Evolutionary conservation across 306 rosid genomes (phyloP).

Genomic region (Prunus campanulata): DNA sequence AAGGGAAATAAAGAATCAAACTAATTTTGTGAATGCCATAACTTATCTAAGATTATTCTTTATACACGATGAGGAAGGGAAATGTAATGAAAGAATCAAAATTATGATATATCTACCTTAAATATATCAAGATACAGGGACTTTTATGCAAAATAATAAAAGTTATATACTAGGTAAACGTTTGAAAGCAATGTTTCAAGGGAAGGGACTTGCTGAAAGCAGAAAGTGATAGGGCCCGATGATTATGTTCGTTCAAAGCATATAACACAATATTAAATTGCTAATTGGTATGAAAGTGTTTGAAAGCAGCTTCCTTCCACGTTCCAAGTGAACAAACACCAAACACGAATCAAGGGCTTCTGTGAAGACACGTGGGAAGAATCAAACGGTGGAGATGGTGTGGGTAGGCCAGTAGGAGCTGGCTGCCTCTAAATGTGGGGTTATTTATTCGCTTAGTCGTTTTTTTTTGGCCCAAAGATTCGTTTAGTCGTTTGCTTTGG

Average conservation of each 20-base stretch:
- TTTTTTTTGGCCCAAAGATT: not conserved
- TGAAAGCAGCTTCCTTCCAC: constrained; percentile 24
- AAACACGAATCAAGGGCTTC: not conserved
- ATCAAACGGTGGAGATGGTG: constrained; percentile 6
- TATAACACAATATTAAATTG: not conserved
- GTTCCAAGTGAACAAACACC: constrained; percentile 7
- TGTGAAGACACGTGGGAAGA: constrained; percentile 15
- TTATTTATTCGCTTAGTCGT: not conserved
- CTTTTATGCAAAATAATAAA: not conserved
- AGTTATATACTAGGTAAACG: not conserved
- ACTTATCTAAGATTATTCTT: not conserved
- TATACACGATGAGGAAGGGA: not conserved
- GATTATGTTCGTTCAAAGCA: not conserved
- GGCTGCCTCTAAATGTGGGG: constrained; percentile 6
- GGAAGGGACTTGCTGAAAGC: not conserved
- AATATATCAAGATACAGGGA: not conserved
- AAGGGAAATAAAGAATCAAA: too few species aligned
- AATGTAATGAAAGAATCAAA: not conserved
- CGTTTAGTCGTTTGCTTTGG: not conserved
- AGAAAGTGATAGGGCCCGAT: not conserved
- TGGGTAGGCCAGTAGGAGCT: not conserved
- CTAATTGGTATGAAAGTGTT: not conserved
- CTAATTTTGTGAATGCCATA: too few species aligned
- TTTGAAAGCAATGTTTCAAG: constrained; percentile 12
- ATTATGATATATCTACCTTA: not conserved